Percentiles rank a stretch among this genome's conserved stretches.
Conservation (phyloP, 257 asterid genomes). For the Penstemon eatonii region DNA sequence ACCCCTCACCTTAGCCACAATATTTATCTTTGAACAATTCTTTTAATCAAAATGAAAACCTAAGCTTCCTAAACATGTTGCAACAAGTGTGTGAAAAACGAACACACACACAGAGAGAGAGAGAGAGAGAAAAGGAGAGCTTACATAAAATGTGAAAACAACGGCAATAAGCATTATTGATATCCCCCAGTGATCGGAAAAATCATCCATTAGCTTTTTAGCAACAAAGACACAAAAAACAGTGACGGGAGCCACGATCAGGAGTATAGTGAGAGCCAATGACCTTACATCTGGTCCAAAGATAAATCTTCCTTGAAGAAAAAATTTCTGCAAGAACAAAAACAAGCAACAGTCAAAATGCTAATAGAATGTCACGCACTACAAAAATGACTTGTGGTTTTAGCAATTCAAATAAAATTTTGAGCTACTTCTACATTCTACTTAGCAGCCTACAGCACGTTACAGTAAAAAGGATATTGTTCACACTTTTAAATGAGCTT, state of each 20-base stretch:
- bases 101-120: neutral
- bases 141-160: slow-evolving; percentile 72
- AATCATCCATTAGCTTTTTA: slow-evolving; percentile 75
- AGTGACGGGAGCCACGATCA: slow-evolving; percentile 81
- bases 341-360: slow-evolving; percentile 24
- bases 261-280: slow-evolving; percentile 72
- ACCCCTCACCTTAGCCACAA: no score
- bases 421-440: neutral
- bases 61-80: no score
- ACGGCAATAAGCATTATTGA: slow-evolving; percentile 73
- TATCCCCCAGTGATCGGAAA: slow-evolving; percentile 62
- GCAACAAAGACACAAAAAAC: slow-evolving; percentile 89
- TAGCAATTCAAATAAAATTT: slow-evolving; percentile 13
- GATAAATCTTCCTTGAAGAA: slow-evolving; percentile 82
- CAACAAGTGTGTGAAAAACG: neutral
- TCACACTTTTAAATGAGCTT: neutral
- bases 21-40: no score
- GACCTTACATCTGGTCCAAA: slow-evolving; percentile 98
- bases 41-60: no score
- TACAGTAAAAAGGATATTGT: neutral
- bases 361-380: neutral
- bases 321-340: slow-evolving; percentile 65
- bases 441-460: neutral
- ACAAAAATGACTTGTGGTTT: neutral
- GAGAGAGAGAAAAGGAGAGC: slow-evolving; percentile 34